Evolutionary conservation across 352 stramenopile genomes (phyloP), one percentile per base, ranked within the genome.

Genomic region (Phytopythium helicoides): DNA sequence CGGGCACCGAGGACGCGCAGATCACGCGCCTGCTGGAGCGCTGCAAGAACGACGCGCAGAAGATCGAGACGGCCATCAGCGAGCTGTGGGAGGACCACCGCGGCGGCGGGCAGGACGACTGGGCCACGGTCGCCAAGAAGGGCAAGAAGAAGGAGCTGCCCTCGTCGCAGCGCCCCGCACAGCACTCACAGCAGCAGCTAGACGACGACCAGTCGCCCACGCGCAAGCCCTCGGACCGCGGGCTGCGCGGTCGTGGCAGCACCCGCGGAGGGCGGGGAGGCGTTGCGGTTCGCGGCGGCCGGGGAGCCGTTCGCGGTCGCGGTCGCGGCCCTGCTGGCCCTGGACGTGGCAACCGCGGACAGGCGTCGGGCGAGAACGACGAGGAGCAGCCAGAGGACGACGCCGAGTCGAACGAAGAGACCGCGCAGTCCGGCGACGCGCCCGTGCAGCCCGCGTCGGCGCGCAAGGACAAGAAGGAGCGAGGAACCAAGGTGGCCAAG

Each of bases 71-170:
- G 40, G 73, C 73, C 33, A 86, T 94, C 40, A 94, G 71, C 42
- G 84, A 94, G 63, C 60, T 94, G 52, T 94, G 84, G 84, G 84
- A 94, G 56, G 75, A 91, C 54, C 66, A 89, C 63, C 81, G 73
- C 58, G 76, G 77, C 45, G 65, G 70, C 52, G 68, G 52, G 18
- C 68, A 82, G 46, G 73, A 88, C 38, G 74, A 88, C 54, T 94
- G 84, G 84, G 84, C 81, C 47, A 82, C 68, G 11, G 84, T 94
- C 45, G 66, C 74, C 51, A 94, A 94, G 59, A 92, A 91, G 56
- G 66, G 52, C 47, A 86, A 81, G 47, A 94, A 94, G 67, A 88
- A 41, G 39, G 19, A 45, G 5, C 28, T 49, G n/a, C n/a, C 46
- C 25, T 62, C 52, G 18, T 62, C 59, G 46, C 66, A 75, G 62